A percentile compares a stretch with the other conserved stretches of the same genome.
phyloP scores from a whole-genome alignment of 257 asterid genomes.

The Avicennia marina region DNA sequence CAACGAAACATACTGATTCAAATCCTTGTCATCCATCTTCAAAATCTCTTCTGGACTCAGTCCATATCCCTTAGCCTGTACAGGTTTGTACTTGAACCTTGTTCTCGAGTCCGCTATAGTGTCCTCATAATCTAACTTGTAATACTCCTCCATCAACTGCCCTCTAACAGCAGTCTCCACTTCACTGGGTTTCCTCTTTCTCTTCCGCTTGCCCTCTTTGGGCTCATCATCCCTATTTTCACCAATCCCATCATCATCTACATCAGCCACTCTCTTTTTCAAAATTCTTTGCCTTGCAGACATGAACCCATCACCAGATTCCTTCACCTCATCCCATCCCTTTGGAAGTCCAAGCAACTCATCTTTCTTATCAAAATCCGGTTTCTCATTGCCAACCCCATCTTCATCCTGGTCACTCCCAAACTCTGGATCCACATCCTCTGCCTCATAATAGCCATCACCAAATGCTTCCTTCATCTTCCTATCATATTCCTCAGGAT shows the following conservation, averaged over 20 bases:
- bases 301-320: conserved; percentile 13
- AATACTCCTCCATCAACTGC: conserved; percentile 65
- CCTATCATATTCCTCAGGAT: too few species aligned
- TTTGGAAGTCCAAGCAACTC: conserved; percentile 75
- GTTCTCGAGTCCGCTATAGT: conserved; percentile 79
- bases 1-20: too few species aligned
- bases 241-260: conserved; percentile 6
- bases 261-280: conserved; percentile 27
- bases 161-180: background rate
- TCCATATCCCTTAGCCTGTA: conserved; percentile 60
- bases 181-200: background rate
- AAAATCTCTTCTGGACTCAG: conserved; percentile 46
- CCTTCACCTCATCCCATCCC: conserved; percentile 53
- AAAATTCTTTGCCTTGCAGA: conserved; percentile 44
- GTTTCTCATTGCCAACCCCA: conserved; percentile 24
- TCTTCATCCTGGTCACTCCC: conserved; percentile 39
- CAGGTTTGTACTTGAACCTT: conserved; percentile 70
- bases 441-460: conserved; percentile 56
- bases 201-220: background rate
- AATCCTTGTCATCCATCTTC: conserved; percentile 58
- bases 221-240: background rate
- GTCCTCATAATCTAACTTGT: conserved; percentile 89
- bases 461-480: conserved; percentile 71
- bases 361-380: conserved; percentile 76
- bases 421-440: conserved; percentile 47